Base-by-base conservation (phyloP, 2,329 filamentous ascomycete species). In the Hypoxylon sp. region DNA sequence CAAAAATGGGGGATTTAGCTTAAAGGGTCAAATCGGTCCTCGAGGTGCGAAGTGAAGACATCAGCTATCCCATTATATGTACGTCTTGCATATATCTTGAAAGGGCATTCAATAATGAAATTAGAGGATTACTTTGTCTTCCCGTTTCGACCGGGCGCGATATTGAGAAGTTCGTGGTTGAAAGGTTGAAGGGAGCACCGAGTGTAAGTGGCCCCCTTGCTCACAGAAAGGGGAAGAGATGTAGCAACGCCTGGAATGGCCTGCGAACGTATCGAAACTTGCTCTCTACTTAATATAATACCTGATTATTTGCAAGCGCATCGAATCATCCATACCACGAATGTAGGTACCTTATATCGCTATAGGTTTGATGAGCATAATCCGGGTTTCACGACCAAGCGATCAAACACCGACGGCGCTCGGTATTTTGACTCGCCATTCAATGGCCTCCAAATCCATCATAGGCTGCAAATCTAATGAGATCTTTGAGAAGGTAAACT, bases 331-430 rank as follows among this genome's bases (percentile, higher is more conserved):
- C 12, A 1, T 50, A 14, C 30, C 20, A 24, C 36, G n/a, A 20
- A 33, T 44, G 22, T n/a, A 55, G 8, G 38, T 38, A 28, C 52
- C 24, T 49, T 30, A n/a, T n/a, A n/a, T n/a, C n/a, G n/a, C n/a
- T n/a, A n/a, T n/a, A 30, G 24, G 55, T 60, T 57, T 57, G 55
- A 64, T 62, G 24, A 4, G 11, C 58, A 9, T 9, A 46, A 18
- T 49, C 30, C 36, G 50, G 14, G 64, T 67, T 64, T 67, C 64
- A 64, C 26, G 7, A 45, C 30, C 50, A 6, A 64, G 55, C 59
- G 59, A 67, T 61, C 64, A 67, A 36, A 60, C 59, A 16, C 30
- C 20, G n/a, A 44, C 14, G 22, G 42, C 3, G 49, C 36, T 24
- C 9, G 2, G 28, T 55, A n/a, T 14, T 22, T 2, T 9, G 5